Evolutionary conservation across 306 rosid species (phyloP).

Genomic region (Inga laurina): DNA sequence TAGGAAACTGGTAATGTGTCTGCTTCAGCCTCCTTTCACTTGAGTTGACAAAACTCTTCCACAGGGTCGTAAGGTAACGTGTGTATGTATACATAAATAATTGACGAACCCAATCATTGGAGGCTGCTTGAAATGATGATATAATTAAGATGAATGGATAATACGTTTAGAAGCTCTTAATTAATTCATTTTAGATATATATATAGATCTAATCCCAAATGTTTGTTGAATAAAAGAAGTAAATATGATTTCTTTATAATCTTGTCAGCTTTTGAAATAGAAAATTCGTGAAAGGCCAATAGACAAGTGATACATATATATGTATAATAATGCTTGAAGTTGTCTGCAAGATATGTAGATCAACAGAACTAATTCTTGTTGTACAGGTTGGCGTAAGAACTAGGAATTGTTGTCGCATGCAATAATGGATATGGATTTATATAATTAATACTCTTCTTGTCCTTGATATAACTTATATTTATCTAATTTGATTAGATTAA

Average conservation of each 20-base stretch:
- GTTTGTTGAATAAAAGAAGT: not conserved
- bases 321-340: not conserved
- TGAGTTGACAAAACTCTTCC: slow-evolving; percentile 14
- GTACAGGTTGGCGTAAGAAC: not conserved
- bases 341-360: slow-evolving; percentile 16
- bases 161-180: not conserved
- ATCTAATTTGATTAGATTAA: too few species aligned
- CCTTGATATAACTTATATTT: too few species aligned
- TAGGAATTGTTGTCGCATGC: not conserved
- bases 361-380: not conserved
- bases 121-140: not conserved
- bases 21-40: slow-evolving; percentile 10
- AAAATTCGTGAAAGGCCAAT: not conserved
- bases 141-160: not conserved
- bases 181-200: not conserved
- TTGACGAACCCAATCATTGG: slow-evolving; percentile 36
- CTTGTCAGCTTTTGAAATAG: not conserved
- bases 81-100: not conserved
- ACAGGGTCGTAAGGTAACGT: not conserved
- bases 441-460: not conserved
- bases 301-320: not conserved
- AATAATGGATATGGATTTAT: not conserved
- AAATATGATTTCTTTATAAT: not conserved
- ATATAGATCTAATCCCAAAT: not conserved
- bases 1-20: not conserved